Evolutionary conservation across 441 rosid species (phyloP).

Genomic region (Isatis lusitanica): DNA sequence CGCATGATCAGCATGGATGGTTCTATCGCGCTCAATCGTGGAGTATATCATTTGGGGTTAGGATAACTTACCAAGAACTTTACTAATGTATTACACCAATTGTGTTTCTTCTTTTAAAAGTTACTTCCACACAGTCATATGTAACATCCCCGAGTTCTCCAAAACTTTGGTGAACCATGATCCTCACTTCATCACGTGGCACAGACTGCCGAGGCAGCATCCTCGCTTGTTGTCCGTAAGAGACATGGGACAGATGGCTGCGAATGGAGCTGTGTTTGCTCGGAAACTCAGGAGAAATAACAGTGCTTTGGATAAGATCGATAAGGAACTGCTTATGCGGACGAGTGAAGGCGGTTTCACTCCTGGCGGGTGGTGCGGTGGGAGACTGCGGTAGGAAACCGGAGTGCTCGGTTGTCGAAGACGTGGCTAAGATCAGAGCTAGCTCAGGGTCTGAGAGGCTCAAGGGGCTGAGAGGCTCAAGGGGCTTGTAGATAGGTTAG

Average conservation of each 20-base stretch:
- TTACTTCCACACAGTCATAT: conserved; percentile 89
- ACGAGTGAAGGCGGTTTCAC: conserved; percentile 49
- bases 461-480: conserved; percentile 68
- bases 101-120: conserved; percentile 94
- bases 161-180: conserved; percentile 77
- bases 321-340: conserved; percentile 62
- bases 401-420: conserved; percentile 61
- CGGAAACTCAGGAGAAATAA: conserved; percentile 62
- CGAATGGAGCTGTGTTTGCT: conserved; percentile 75
- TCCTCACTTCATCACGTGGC: conserved; percentile 85
- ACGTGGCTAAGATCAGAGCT: conserved; percentile 56
- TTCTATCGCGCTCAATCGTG: conserved; percentile 66
- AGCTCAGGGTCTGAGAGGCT: conserved; percentile 73
- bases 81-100: conserved; percentile 90
- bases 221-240: conserved; percentile 64
- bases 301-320: conserved; percentile 62
- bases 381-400: conserved; percentile 64
- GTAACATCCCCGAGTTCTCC: conserved; percentile 81
- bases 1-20: conserved; percentile 98
- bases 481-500: conserved; percentile 53
- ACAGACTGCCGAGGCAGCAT: conserved; percentile 78
- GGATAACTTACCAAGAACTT: conserved; percentile 85
- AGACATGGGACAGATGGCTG: conserved; percentile 53
- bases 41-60: conserved; percentile 90
- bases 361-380: conserved; percentile 92